Percentiles rank a stretch among this genome's conserved stretches.
phyloP scores from a whole-genome alignment of 2,329 filamentous ascomycete species.

The Penicillium paneum region DNA sequence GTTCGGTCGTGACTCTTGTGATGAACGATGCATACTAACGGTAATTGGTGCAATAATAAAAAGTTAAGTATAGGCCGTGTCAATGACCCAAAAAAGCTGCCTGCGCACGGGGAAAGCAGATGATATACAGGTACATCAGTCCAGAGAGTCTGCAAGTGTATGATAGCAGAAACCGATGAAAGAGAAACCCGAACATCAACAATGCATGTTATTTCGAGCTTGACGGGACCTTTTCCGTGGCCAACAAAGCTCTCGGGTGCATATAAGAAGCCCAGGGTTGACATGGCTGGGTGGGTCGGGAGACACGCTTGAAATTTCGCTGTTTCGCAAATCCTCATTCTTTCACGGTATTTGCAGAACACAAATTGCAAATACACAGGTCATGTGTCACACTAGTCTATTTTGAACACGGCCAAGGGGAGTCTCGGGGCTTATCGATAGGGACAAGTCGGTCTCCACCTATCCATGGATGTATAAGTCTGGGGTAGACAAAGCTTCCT shows the following conservation, averaged over 20 bases:
- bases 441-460: background rate
- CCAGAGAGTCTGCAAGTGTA: background rate
- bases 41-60: background rate
- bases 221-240: conserved; percentile 7
- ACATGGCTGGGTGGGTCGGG: background rate
- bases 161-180: background rate
- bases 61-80: background rate
- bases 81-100: background rate
- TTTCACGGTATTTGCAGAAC: conserved; percentile 2
- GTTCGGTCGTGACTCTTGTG: conserved; percentile 12
- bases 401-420: conserved; percentile 6
- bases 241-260: background rate
- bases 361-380: background rate
- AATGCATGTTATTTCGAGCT: conserved; percentile 4
- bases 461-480: conserved; percentile 11
- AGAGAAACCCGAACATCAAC: background rate
- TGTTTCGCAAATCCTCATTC: background rate
- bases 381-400: conserved; percentile 10
- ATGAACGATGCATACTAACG: background rate
- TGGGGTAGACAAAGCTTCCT: background rate
- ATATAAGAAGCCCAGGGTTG: background rate
- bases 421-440: conserved; percentile 20
- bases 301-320: background rate
- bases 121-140: background rate
- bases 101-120: background rate